Evolutionary conservation across 2,329 filamentous ascomycete genomes (phyloP), one percentile per base, ranked within the genome.

Genomic region (Aspergillus novoparasiticus): DNA sequence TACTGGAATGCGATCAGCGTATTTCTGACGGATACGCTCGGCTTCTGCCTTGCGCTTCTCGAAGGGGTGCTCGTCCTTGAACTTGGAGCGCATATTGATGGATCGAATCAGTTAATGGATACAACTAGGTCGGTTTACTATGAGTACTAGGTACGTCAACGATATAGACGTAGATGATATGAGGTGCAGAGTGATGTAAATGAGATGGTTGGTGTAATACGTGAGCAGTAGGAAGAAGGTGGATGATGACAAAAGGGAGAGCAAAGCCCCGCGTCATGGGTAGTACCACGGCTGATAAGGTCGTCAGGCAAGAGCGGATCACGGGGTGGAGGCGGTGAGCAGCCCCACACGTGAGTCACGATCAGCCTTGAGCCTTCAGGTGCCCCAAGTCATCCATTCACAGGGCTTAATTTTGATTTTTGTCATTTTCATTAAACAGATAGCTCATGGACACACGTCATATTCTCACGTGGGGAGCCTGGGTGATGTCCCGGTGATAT

Each of bases 31-130:
- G 81, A 97, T 97, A 81, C 95, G 94, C 87, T 99, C 95, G 79
- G 95, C 95, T 85, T 99, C 95, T 71, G 95, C 95, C 92, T 98
- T 97, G 85, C 95, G 93, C 92, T 99, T 99, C 90, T 98, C 95
- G 81, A 98, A 98, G 75, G 93, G 93, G 82, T 98, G 95, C 89
- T 98, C 95, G 90, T 99, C 95, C 93, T 99, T 99, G 84, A 99
- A 99, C 89, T 98, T 98, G 86, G 93, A 96, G 79, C 94, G 91
- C 93, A 97, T 97, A 72, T 77, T 92, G 86, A 66, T 64, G 56
- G 51, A 58, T 58, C 43, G 41, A 46, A 51, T 50, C 48, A 48
- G 43, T 43, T 60, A 59, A 39, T 54, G 34, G 32, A 57, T 58
- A 46, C 48, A 64, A 53, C 53, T 57, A n/a, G 21, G 16, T 16